phyloP scores from a whole-genome alignment of 1,139 yeast species.

The Saccharomyces hybrid region DNA sequence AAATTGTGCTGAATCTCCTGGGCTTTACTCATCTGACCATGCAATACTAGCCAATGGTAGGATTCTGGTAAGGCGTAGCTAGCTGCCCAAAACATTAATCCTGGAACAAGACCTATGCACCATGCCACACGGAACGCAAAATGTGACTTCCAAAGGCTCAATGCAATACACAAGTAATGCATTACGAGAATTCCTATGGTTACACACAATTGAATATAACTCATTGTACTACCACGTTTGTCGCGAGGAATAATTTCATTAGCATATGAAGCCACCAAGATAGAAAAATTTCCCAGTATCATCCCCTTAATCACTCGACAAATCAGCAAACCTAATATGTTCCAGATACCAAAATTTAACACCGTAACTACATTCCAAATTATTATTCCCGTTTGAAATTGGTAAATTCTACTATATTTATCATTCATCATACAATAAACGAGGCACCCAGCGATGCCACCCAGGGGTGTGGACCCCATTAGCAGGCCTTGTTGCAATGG shows the following conservation, averaged over 20 bases:
- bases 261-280: constrained; percentile 66
- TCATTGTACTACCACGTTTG: constrained; percentile 61
- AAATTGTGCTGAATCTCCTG: constrained; percentile 17
- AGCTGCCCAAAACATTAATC: constrained; percentile 39
- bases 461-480: constrained; percentile 38
- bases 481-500: constrained; percentile 36
- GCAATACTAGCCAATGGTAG: constrained; percentile 50
- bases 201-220: constrained; percentile 59
- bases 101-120: constrained; percentile 63
- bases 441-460: constrained; percentile 35
- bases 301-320: constrained; percentile 59
- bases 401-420: constrained; percentile 26
- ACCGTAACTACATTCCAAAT: constrained; percentile 32
- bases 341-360: constrained; percentile 22
- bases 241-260: constrained; percentile 64
- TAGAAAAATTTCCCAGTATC: constrained; percentile 64
- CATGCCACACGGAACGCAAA: constrained; percentile 61
- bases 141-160: constrained; percentile 37
- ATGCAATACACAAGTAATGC: constrained; percentile 21
- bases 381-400: constrained; percentile 25
- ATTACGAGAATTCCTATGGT: constrained; percentile 58
- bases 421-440: constrained; percentile 27
- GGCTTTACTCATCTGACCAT: constrained; percentile 20
- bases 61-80: constrained; percentile 56
- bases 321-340: constrained; percentile 11